Conservation (phyloP, 2,329 filamentous ascomycete genomes). For the Magnaporthiopsis incrustans region DNA sequence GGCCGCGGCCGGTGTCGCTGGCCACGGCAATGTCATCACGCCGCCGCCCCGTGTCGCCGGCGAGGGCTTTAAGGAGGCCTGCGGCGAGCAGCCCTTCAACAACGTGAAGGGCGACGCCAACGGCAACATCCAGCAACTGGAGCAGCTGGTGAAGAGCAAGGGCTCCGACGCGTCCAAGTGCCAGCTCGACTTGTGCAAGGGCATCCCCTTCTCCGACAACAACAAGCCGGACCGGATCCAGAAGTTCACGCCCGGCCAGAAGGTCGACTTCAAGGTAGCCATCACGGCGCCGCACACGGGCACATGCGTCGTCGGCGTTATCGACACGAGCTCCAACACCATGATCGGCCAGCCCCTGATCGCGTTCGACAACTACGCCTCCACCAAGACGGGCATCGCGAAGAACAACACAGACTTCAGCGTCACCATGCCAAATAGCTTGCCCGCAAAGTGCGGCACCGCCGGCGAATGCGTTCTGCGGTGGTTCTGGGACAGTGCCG, state of each 20-base stretch:
- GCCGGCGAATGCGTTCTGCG: slow-evolving; percentile 43
- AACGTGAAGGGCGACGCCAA: slow-evolving; percentile 45
- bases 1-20: slow-evolving; percentile 35
- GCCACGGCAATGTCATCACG: slow-evolving; percentile 43
- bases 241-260: slow-evolving; percentile 40
- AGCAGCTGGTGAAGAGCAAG: slow-evolving; percentile 38
- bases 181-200: slow-evolving; percentile 49
- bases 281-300: slow-evolving; percentile 46
- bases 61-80: slow-evolving; percentile 39
- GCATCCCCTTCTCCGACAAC: slow-evolving; percentile 49
- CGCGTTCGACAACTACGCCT: slow-evolving; percentile 41
- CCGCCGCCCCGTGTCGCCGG: slow-evolving; percentile 43
- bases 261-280: slow-evolving; percentile 33
- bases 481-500: slow-evolving; percentile 38
- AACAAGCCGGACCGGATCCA: slow-evolving; percentile 36
- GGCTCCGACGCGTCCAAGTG: slow-evolving; percentile 40
- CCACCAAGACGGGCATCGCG: slow-evolving; percentile 31
- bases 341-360: slow-evolving; percentile 40
- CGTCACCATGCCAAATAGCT: slow-evolving; percentile 43
- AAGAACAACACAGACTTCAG: slow-evolving; percentile 39
- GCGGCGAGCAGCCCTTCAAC: slow-evolving; percentile 45
- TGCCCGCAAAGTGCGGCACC: slow-evolving; percentile 33
- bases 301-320: slow-evolving; percentile 45
- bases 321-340: slow-evolving; percentile 38
- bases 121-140: slow-evolving; percentile 48